These are phyloP conservation scores for Ganoderma leucocontextum DNA, from an alignment of 1,284 basidiomycete species.

Conservation along the genomic window DNA sequence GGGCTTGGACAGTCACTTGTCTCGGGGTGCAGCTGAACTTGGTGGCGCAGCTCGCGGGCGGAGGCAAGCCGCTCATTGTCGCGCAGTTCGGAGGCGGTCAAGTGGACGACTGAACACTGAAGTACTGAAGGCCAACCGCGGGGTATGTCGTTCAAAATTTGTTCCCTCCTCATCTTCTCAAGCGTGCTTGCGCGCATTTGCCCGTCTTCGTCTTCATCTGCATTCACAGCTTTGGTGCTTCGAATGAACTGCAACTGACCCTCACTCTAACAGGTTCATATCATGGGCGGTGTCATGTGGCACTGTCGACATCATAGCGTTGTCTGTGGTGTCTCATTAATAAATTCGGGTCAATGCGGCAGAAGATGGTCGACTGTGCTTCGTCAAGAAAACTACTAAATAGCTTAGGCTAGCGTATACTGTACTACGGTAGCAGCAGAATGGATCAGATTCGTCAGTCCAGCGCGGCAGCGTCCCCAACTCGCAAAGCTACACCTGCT, in stretches of 20 bases:
- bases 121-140: constrained; percentile 50
- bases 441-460: neutral
- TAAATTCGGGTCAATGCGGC: too few species aligned
- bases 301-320: too few species aligned
- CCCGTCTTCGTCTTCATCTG: too few species aligned
- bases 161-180: too few species aligned
- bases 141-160: constrained; percentile 41
- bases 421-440: neutral
- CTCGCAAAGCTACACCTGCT: neutral
- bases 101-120: too few species aligned
- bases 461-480: neutral
- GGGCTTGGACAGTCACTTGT: constrained; percentile 53
- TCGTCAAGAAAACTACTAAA: constrained; percentile 10
- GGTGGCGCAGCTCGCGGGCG: constrained; percentile 50
- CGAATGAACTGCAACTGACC: too few species aligned
- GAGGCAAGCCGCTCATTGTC: constrained; percentile 60
- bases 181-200: too few species aligned
- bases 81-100: constrained; percentile 66
- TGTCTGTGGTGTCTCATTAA: too few species aligned
- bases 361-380: neutral
- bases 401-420: constrained; percentile 7
- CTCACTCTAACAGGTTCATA: too few species aligned
- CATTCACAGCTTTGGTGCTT: too few species aligned
- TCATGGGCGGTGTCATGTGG: too few species aligned
- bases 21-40: constrained; percentile 57